phyloP scores from a whole-genome alignment of 305 asterid species.

The Solanum chacoense region DNA sequence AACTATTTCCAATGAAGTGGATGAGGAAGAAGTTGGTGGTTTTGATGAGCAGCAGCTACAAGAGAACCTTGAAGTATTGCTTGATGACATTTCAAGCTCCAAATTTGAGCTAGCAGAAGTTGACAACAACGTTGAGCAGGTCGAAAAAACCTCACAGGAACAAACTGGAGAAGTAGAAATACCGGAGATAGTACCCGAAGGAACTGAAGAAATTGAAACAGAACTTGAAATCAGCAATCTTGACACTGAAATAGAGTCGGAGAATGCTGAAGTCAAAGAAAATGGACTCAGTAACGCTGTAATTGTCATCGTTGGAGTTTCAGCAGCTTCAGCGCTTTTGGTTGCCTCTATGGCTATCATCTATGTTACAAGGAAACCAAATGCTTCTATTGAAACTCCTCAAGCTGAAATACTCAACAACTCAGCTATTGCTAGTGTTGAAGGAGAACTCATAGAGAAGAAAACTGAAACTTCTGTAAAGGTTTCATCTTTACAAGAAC shows the following conservation, averaged over 20 bases:
- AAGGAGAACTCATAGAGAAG: conserved; percentile 1
- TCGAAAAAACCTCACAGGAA: background rate
- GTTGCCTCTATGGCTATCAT: conserved; percentile 26
- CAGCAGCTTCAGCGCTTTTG: conserved; percentile 8
- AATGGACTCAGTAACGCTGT: conserved; percentile 7
- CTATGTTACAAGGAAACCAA: conserved; percentile 11
- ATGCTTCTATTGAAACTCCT: conserved; percentile 9
- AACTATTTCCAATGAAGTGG: background rate
- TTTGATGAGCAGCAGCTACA: conserved; percentile 6
- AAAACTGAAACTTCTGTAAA: conserved; percentile 23
- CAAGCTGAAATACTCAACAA: conserved; percentile 8
- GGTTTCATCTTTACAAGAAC: conserved; percentile 8
- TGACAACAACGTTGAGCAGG: background rate
- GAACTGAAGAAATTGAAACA: background rate
- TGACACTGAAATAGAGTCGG: conserved; percentile 9
- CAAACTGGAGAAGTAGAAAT: background rate
- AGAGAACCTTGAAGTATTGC: background rate
- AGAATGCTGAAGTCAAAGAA: background rate
- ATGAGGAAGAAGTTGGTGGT: conserved; percentile 5
- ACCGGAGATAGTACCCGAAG: background rate
- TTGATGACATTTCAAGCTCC: background rate
- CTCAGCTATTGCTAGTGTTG: conserved; percentile 2
- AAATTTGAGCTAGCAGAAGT: background rate
- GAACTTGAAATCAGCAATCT: background rate
- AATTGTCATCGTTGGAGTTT: conserved; percentile 10